These are phyloP conservation scores for Gentiana straminea DNA, from an alignment of 257 asterid genomes.

Conservation along the genomic window DNA sequence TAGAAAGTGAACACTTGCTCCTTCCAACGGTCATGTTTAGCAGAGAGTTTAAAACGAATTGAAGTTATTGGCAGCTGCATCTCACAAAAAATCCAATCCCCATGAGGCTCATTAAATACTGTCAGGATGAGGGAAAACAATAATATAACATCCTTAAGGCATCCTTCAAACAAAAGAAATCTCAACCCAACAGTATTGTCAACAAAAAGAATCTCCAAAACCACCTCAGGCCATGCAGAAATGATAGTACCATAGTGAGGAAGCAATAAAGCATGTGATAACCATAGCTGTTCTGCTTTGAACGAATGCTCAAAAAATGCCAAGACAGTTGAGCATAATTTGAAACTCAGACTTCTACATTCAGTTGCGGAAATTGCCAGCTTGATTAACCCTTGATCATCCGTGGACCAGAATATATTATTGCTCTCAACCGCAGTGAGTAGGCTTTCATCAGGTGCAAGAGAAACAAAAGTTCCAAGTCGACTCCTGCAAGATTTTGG, in stretches of 20 bases:
- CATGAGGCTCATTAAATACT: conserved; percentile 45
- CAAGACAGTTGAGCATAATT: conserved; percentile 33
- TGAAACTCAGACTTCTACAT: conserved; percentile 29
- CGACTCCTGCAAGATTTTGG: conserved; percentile 25
- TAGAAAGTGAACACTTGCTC: conserved; percentile 55
- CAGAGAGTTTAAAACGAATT: conserved; percentile 53
- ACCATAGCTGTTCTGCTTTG: conserved; percentile 25
- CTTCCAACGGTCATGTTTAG: conserved; percentile 39
- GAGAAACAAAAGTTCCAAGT: conserved; percentile 11
- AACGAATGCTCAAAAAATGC: conserved; percentile 19
- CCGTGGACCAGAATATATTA: conserved; percentile 31
- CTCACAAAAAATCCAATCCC: conserved; percentile 28
- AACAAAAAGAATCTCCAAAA: conserved; percentile 74
- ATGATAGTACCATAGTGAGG: conserved; percentile 54
- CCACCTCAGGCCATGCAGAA: conserved; percentile 61
- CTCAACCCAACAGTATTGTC: conserved; percentile 75
- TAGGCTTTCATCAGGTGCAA: conserved; percentile 10
- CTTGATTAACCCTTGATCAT: conserved; percentile 34
- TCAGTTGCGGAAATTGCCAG: conserved; percentile 27
- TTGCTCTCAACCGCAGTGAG: conserved; percentile 13
- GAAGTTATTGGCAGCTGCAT: conserved; percentile 74
- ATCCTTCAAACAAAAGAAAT: conserved; percentile 56
- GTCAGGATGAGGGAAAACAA: conserved; percentile 50
- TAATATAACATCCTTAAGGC: conserved; percentile 58
- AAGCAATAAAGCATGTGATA: conserved; percentile 39